Evolutionary conservation across 768 basidiomycete genomes (phyloP).

Genomic region (Asterophora parasitica): DNA sequence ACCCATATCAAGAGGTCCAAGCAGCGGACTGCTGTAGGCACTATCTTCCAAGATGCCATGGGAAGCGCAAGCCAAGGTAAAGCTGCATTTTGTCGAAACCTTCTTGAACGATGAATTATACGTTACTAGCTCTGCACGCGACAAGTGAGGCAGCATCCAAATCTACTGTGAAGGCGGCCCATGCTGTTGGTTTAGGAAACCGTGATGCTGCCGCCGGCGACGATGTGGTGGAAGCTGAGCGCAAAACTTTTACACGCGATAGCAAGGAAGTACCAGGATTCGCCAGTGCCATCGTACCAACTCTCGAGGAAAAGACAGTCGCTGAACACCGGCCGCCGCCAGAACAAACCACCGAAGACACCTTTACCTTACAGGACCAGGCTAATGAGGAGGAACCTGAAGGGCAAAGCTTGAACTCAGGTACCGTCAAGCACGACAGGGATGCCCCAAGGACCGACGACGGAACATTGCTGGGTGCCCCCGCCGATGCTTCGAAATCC

Average conservation of each 20-base stretch:
- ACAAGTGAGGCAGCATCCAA: conserved; percentile 34
- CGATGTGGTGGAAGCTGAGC: conserved; percentile 41
- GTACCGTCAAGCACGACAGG: conserved; percentile 6
- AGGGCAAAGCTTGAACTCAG: background rate
- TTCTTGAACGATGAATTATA: background rate
- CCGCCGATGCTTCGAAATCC: conserved; percentile 45
- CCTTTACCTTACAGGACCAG: conserved; percentile 2
- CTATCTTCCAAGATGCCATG: conserved; percentile 30
- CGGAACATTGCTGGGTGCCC: conserved; percentile 47
- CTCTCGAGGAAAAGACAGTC: conserved; percentile 62
- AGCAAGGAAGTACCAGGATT: conserved; percentile 52
- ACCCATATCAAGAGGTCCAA: conserved; percentile 36
- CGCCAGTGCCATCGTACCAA: conserved; percentile 59
- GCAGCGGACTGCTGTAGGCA: conserved; percentile 27
- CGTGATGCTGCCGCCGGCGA: conserved; percentile 37
- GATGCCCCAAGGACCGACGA: conserved; percentile 29
- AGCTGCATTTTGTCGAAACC: background rate
- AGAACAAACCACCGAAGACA: conserved; percentile 19
- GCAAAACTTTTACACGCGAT: conserved; percentile 46
- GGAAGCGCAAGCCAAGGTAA: conserved; percentile 50
- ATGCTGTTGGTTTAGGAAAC: conserved; percentile 40
- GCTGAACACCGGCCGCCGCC: conserved; percentile 40
- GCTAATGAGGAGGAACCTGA: conserved; percentile 5
- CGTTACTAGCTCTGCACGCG: conserved; percentile 34
- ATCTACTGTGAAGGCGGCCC: conserved; percentile 30